Conservation (phyloP, 2,329 filamentous ascomycete genomes). For the Chrysoporthe puriensis region DNA sequence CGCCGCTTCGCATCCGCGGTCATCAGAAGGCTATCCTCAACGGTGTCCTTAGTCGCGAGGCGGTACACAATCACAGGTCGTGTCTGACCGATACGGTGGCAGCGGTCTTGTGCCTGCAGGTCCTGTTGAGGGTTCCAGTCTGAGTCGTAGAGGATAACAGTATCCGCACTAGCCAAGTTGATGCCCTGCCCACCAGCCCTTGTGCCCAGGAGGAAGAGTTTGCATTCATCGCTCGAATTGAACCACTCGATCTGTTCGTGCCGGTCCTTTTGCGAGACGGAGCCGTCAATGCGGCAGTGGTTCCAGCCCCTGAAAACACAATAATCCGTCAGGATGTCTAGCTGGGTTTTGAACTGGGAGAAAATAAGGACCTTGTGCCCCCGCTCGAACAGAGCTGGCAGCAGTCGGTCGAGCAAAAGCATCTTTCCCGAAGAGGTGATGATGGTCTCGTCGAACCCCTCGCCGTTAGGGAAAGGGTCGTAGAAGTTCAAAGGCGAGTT, state of each 20-base stretch:
- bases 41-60: constrained; percentile 88
- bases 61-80: constrained; percentile 91
- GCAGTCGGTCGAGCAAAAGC: constrained; percentile 85
- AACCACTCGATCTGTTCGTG: constrained; percentile 74
- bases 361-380: constrained; percentile 95
- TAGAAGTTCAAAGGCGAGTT: constrained; percentile 97
- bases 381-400: constrained; percentile 72
- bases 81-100: constrained; percentile 92
- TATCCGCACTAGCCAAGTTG: constrained; percentile 89
- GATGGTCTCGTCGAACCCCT: constrained; percentile 75
- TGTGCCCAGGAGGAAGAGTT: constrained; percentile 86
- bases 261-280: constrained; percentile 74
- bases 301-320: constrained; percentile 77
- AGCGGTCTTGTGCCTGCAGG: constrained; percentile 92
- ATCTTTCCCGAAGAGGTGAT: constrained; percentile 93
- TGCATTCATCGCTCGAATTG: constrained; percentile 66
- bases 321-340: constrained; percentile 90
- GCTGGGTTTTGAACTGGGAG: constrained; percentile 92
- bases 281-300: constrained; percentile 88
- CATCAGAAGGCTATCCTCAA: constrained; percentile 84
- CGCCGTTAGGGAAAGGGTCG: constrained; percentile 73
- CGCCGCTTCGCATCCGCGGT: constrained; percentile 90
- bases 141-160: constrained; percentile 85
- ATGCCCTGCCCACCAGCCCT: constrained; percentile 94
- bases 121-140: constrained; percentile 98